These are phyloP conservation scores for Peronosclerospora sorghi DNA, from an alignment of 352 stramenopile species.

Conservation along the genomic window DNA sequence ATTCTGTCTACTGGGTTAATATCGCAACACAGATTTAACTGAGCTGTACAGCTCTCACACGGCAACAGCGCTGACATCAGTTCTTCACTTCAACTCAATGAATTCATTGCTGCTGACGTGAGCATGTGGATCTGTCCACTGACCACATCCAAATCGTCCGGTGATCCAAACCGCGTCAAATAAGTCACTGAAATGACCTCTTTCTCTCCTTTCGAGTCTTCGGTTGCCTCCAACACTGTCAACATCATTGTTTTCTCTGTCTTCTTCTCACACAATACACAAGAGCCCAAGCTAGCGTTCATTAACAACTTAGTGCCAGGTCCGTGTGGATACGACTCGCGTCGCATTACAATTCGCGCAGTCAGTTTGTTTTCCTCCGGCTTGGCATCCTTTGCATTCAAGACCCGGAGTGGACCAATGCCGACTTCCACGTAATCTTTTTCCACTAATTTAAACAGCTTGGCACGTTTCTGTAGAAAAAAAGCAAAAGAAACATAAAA, in stretches of 20 bases:
- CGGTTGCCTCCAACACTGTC: constrained; percentile 40
- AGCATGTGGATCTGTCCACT: constrained; percentile 34
- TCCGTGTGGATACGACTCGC: constrained; percentile 59
- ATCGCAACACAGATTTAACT: constrained; percentile 17
- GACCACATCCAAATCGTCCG: constrained; percentile 47
- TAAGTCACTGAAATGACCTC: constrained; percentile 63
- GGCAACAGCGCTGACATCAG: constrained; percentile 6
- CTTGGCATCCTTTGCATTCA: constrained; percentile 35
- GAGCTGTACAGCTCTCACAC: constrained; percentile 23
- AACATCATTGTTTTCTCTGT: constrained; percentile 69
- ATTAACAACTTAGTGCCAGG: constrained; percentile 70
- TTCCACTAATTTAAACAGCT: constrained; percentile 70
- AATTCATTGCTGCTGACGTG: constrained; percentile 12
- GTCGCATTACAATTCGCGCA: constrained; percentile 65
- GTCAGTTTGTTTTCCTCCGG: constrained; percentile 31
- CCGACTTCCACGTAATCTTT: constrained; percentile 70
- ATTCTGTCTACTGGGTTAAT: constrained; percentile 14
- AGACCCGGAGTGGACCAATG: constrained; percentile 54
- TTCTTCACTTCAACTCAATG: constrained; percentile 20
- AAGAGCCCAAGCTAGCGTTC: constrained; percentile 55
- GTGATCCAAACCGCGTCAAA: constrained; percentile 49
- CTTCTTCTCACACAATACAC: constrained; percentile 53
- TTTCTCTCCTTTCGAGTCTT: constrained; percentile 23
- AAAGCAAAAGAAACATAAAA: background rate
- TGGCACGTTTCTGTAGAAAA: constrained; percentile 50